Evolutionary conservation across 2,329 filamentous ascomycete genomes (phyloP).

Genomic region (Emydomyces testavorans): DNA sequence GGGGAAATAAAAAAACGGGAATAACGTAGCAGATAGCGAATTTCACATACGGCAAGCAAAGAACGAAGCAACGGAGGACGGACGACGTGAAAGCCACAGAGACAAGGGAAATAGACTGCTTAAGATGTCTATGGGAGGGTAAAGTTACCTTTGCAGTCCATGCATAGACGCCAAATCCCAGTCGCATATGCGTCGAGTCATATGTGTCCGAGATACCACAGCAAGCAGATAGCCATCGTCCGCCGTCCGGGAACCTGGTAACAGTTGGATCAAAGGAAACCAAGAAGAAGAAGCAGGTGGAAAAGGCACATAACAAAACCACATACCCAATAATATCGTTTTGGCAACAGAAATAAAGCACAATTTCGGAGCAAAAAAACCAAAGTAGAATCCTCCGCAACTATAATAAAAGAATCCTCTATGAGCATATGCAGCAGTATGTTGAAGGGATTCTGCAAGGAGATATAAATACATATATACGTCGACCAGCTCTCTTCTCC

Average conservation of each 20-base stretch:
- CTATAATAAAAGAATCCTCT: neutral
- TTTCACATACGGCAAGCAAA: neutral
- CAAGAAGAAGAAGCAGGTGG: neutral
- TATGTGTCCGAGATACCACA: conserved; percentile 2
- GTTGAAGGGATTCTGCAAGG: conserved; percentile 3
- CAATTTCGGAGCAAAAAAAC: neutral
- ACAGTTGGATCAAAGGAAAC: conserved; percentile 1
- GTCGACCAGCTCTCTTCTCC: neutral
- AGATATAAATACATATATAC: neutral
- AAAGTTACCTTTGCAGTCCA: conserved; percentile 6
- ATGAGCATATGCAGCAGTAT: neutral
- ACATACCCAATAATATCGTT: neutral
- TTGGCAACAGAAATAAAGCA: neutral
- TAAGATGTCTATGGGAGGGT: neutral
- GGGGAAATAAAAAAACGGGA: neutral
- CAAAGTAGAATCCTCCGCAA: neutral
- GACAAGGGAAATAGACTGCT: conserved; percentile 1
- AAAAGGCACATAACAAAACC: neutral
- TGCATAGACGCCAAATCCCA: conserved; percentile 9
- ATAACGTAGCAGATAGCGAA: conserved; percentile 4
- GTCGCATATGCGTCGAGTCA: conserved; percentile 9
- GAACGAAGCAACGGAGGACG: neutral
- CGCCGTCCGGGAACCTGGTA: conserved; percentile 7
- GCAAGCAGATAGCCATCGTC: neutral
- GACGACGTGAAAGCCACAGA: neutral